phyloP scores from a whole-genome alignment of 2,329 filamentous ascomycete species.

The Trichoderma sp. region DNA sequence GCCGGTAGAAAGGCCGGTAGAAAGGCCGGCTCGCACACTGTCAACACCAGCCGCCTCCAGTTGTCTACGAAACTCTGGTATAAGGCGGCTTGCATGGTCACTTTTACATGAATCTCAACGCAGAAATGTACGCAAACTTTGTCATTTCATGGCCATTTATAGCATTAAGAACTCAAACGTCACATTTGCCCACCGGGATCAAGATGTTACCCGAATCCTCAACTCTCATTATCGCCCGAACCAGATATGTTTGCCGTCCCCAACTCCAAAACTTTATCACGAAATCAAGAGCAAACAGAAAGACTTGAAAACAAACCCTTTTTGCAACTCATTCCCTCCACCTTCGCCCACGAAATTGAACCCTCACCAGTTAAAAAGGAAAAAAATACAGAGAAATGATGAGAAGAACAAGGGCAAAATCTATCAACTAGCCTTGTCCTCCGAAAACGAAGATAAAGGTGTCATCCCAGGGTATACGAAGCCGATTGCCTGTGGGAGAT shows the following conservation, averaged over 20 bases:
- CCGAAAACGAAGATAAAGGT: neutral
- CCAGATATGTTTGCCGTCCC: neutral
- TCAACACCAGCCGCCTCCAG: conserved; percentile 21
- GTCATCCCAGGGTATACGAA: neutral
- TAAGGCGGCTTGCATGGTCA: conserved; percentile 13
- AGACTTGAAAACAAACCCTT: conserved; percentile 7
- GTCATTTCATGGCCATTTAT: neutral
- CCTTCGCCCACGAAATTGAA: neutral
- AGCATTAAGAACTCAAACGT: neutral
- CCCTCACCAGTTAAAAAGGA: neutral
- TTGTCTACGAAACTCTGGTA: conserved; percentile 11
- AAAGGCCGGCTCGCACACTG: conserved; percentile 17
- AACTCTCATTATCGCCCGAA: conserved; percentile 10
- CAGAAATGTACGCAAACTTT: neutral
- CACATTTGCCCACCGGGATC: neutral
- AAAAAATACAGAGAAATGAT: neutral
- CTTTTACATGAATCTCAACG: neutral
- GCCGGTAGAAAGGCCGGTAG: no score
- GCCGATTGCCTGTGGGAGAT: neutral
- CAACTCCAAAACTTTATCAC: conserved; percentile 12
- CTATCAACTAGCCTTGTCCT: neutral
- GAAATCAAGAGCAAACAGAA: neutral
- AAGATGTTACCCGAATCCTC: neutral
- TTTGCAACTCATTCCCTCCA: neutral
- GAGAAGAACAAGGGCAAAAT: neutral